phyloP scores from a whole-genome alignment of 768 basidiomycete genomes.

The Agrocybe pediades region DNA sequence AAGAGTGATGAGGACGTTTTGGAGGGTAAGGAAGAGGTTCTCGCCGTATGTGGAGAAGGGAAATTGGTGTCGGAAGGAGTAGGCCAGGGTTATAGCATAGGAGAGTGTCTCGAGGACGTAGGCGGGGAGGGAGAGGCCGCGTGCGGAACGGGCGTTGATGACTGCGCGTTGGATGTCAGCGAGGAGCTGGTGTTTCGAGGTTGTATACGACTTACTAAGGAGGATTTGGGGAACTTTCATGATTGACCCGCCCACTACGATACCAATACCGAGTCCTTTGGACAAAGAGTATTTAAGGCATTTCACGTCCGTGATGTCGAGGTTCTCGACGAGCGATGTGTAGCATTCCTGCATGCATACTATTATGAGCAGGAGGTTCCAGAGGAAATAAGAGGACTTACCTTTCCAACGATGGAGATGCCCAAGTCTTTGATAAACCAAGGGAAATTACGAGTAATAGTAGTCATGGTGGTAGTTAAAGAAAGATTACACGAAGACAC shows the following conservation, averaged over 20 bases:
- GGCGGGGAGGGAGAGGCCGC: slow-evolving; percentile 84
- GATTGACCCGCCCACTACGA: slow-evolving; percentile 89
- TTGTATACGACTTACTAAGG: slow-evolving; percentile 58
- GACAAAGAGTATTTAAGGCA: slow-evolving; percentile 93
- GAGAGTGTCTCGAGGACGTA: slow-evolving; percentile 90
- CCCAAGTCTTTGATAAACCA: slow-evolving; percentile 83
- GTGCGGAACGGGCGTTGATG: slow-evolving; percentile 70
- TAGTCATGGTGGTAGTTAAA: slow-evolving; percentile 55
- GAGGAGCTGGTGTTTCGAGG: neutral
- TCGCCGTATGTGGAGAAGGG: slow-evolving; percentile 99
- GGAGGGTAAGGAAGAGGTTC: slow-evolving; percentile 89
- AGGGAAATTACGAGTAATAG: slow-evolving; percentile 83
- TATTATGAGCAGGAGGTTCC: neutral
- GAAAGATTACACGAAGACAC: too few relatives aligned
- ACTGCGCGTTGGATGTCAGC: slow-evolving; percentile 47
- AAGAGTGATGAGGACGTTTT: slow-evolving; percentile 86
- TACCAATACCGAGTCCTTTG: slow-evolving; percentile 90
- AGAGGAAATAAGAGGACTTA: slow-evolving; percentile 27
- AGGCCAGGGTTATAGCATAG: slow-evolving; percentile 87
- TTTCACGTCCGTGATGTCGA: slow-evolving; percentile 71
- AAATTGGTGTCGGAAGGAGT: slow-evolving; percentile 82
- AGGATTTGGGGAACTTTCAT: slow-evolving; percentile 97
- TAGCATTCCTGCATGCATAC: slow-evolving; percentile 75
- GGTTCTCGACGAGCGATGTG: slow-evolving; percentile 82
- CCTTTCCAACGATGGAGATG: slow-evolving; percentile 80